Base-by-base conservation (phyloP, 768 basidiomycete genomes). In the Pholiota microspora region DNA sequence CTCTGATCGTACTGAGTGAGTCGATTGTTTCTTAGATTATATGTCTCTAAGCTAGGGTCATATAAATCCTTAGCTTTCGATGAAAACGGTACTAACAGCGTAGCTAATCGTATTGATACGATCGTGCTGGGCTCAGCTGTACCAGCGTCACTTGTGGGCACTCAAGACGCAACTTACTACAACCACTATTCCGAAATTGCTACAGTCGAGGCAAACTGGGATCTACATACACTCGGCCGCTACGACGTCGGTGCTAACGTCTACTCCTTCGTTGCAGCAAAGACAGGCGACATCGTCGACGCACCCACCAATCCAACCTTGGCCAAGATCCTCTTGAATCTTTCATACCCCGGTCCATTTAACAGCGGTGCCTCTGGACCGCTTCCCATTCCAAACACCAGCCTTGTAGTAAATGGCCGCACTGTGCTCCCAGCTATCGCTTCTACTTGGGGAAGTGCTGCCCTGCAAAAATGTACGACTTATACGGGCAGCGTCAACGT, bases 191-290 rank as follows among this genome's bases (percentile, higher is more conserved):
- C 82, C 1, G 62, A 68, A 45, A 69, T 85, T 45, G 75, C 77
- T 8, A 81, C 84, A 16, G 74, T 84, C 23, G 66, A 85, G 67
- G 74, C 76, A 27, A 87, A 86, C 69, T 86, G 85, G 84, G 68
- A 68, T 7, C 79, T 87, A 28, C 77, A 76, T 29, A 81, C 79
- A 13, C 80, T 86, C 21, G 85, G 84, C 23, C 77, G 84, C 29
- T 71, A 73, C 31, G 83, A 85, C 62, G 78, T 77, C 45, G 83
- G 83, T 67, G 72, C 68, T 53, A 84, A 85, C 61, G 82, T 85
- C 54, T 83, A 78, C 69, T 52, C 67, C 23, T 68, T 82, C 40
- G 80, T 85, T 45, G 81, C 79, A 4, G 54, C 73, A 38, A 55
- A 62, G 6, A 79, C 79, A 1, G 72, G 70, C 38, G 82, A 84